Evolutionary conservation across 805 yeast species (phyloP).

Genomic region (Wickerhamomyces hampshirensis): DNA sequence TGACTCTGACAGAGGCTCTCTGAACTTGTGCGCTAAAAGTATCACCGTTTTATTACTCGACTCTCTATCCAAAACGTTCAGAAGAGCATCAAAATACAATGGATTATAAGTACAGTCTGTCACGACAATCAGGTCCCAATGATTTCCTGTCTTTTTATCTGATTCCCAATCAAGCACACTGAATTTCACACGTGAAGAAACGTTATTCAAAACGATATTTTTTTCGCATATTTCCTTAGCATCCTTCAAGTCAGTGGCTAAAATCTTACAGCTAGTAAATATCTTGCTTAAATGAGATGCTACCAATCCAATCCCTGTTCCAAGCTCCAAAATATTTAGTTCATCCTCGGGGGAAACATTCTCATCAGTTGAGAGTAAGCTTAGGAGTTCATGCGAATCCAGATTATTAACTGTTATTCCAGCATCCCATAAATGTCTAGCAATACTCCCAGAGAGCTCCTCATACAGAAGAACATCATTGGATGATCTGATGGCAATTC

Average conservation of each 20-base stretch:
- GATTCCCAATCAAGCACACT: conserved; percentile 34
- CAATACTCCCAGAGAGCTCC: conserved; percentile 36
- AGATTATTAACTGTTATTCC: conserved; percentile 24
- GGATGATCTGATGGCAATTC: conserved; percentile 14
- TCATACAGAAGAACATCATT: conserved; percentile 23
- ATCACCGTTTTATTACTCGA: conserved; percentile 9
- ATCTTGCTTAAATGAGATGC: conserved; percentile 27
- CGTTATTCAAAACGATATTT: conserved; percentile 24
- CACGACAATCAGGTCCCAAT: conserved; percentile 33
- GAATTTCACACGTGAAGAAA: conserved; percentile 19
- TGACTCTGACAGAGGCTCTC: conserved; percentile 23
- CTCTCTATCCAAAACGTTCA: conserved; percentile 26
- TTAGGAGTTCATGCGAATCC: conserved; percentile 3
- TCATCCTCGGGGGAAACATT: not conserved
- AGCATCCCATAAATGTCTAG: conserved; percentile 41
- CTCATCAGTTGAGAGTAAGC: conserved; percentile 6
- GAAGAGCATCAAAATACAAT: conserved; percentile 31
- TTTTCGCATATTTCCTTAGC: conserved; percentile 31
- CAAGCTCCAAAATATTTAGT: conserved; percentile 31
- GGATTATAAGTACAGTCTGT: conserved; percentile 42
- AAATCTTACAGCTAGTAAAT: conserved; percentile 14
- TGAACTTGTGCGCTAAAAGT: conserved; percentile 22
- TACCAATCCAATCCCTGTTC: conserved; percentile 39
- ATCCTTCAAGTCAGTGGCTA: conserved; percentile 34
- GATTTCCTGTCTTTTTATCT: conserved; percentile 10